Conservation (phyloP, 331 rosid species). For the Dryas integrifolia region DNA sequence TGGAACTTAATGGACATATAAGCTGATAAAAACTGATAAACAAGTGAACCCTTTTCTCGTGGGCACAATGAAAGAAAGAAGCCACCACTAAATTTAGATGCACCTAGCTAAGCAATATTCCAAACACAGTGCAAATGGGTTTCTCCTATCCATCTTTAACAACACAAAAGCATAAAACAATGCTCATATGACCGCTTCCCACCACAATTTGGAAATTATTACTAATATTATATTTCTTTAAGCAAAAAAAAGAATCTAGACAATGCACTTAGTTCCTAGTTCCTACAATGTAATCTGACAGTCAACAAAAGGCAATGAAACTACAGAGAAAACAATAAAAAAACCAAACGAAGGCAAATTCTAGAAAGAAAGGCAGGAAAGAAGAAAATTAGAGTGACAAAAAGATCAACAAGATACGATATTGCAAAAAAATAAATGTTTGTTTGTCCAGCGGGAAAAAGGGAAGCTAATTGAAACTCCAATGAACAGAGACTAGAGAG, state of each 20-base stretch:
- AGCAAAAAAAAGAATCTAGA: not conserved
- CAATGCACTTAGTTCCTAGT: not conserved
- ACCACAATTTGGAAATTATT: not conserved
- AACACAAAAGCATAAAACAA: not conserved
- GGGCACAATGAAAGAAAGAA: not conserved
- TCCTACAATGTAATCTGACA: not conserved
- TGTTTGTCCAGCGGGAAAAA: not conserved
- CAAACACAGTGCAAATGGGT: not conserved
- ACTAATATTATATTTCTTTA: not conserved
- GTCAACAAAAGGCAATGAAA: not conserved
- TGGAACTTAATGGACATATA: not conserved
- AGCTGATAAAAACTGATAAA: too few relatives aligned
- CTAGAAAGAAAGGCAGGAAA: not conserved
- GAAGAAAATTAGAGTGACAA: not conserved
- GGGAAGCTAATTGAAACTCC: not conserved
- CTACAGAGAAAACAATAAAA: not conserved
- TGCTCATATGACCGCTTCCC: not conserved
- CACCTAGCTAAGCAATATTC: not conserved
- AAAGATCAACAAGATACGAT: not conserved
- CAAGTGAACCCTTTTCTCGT: not conserved
- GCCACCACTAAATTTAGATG: not conserved
- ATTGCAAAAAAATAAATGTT: not conserved
- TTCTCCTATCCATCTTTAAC: not conserved
- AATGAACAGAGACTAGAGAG: not conserved
- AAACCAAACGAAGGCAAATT: not conserved